phyloP scores from a whole-genome alignment of 257 asterid genomes.

The Fraxinus quadrangulata region DNA sequence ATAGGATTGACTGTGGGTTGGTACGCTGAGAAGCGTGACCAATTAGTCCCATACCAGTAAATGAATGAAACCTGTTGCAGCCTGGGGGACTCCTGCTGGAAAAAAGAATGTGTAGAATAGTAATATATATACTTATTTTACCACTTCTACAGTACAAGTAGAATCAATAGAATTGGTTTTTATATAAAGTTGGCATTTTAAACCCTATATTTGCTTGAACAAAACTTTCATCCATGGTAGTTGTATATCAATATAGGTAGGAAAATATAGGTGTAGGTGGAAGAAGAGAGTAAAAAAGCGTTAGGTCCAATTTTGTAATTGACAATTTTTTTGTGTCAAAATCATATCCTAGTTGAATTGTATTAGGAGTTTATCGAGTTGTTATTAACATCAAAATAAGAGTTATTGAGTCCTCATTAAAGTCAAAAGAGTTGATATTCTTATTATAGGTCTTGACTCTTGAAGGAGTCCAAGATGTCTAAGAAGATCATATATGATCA shows the following conservation, averaged over 20 bases:
- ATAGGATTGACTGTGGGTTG: not conserved
- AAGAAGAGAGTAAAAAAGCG: not conserved
- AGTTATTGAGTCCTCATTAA: no score
- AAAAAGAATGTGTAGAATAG: not conserved
- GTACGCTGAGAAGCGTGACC: not conserved
- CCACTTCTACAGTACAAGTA: not conserved
- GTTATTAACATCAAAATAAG: no score
- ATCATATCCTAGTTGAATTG: no score
- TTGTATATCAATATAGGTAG: not conserved
- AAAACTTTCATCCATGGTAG: not conserved
- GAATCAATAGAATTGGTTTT: not conserved
- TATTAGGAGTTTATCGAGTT: no score
- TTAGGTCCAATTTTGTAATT: no score
- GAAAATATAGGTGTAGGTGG: not conserved
- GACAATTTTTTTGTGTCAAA: no score
- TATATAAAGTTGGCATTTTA: not conserved
- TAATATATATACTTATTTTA: not conserved
- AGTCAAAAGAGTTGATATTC: no score
- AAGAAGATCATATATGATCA: no score
- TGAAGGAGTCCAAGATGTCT: no score
- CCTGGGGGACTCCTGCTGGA: not conserved
- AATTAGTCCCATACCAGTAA: not conserved
- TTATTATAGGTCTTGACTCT: no score
- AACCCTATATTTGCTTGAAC: not conserved
- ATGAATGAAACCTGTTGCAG: not conserved